These are phyloP conservation scores for Podochytrium sp. DNA, from an alignment of 192 early-diverging fungal species.

Conservation along the genomic window DNA sequence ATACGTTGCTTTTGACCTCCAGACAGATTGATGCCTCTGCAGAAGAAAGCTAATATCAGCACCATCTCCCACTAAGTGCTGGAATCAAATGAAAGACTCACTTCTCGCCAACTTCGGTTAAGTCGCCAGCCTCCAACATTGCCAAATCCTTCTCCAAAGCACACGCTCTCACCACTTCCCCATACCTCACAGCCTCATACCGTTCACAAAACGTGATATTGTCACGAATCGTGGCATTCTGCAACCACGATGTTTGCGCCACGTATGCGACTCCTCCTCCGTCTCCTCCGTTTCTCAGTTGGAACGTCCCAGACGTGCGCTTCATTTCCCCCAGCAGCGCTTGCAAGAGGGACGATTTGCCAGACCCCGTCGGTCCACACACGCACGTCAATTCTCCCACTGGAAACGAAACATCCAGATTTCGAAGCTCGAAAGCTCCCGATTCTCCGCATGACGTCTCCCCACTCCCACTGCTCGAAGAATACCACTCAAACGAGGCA, in stretches of 20 bases:
- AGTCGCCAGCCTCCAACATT: slow-evolving; percentile 84
- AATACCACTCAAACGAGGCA: not conserved
- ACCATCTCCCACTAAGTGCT: too few species aligned
- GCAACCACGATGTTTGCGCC: slow-evolving; percentile 70
- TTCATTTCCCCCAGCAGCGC: slow-evolving; percentile 83
- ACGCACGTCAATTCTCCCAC: slow-evolving; percentile 17
- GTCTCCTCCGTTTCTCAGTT: slow-evolving; percentile 9
- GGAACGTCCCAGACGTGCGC: slow-evolving; percentile 35
- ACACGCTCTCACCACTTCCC: slow-evolving; percentile 79
- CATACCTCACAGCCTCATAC: slow-evolving; percentile 79
- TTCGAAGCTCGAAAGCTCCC: slow-evolving; percentile 20
- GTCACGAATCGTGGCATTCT: slow-evolving; percentile 62
- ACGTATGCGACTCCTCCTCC: slow-evolving; percentile 71
- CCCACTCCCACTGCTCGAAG: not conserved
- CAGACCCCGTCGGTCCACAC: slow-evolving; percentile 55
- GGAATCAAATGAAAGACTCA: too few species aligned
- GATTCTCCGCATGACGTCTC: not conserved
- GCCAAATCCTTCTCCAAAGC: slow-evolving; percentile 85
- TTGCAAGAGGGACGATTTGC: slow-evolving; percentile 76
- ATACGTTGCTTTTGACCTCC: slow-evolving; percentile 57
- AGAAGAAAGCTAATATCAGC: too few species aligned
- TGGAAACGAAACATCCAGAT: slow-evolving; percentile 19
- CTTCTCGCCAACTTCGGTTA: slow-evolving; percentile 78
- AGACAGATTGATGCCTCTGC: slow-evolving; percentile 53
- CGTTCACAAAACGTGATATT: slow-evolving; percentile 84